A percentile compares a stretch with the other conserved stretches of the same genome.
phyloP scores from a whole-genome alignment of 164 flowering plant genomes.

The Cinnamomum micranthum region DNA sequence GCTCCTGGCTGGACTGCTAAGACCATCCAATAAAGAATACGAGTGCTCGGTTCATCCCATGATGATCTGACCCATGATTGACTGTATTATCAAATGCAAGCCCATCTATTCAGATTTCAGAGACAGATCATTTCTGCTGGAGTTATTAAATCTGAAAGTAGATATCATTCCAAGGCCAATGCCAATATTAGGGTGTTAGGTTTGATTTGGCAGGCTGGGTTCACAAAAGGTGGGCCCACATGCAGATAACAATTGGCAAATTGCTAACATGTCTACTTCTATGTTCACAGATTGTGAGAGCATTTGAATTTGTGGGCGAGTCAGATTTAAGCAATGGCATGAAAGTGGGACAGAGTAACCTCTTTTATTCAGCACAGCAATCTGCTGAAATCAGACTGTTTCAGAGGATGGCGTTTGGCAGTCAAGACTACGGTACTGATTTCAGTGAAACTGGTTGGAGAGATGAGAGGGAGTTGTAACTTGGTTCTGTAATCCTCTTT shows the following conservation, averaged over 20 bases:
- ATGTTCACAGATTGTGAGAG: conserved; percentile 66
- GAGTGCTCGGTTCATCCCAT: too few species aligned
- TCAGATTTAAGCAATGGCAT: conserved; percentile 73
- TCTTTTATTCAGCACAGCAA: conserved; percentile 55
- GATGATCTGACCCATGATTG: too few species aligned
- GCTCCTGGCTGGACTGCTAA: too few species aligned
- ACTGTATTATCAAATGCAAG: neutral
- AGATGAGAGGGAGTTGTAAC: conserved; percentile 8
- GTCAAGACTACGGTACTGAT: conserved; percentile 57
- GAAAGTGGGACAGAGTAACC: conserved; percentile 70
- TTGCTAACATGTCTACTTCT: neutral
- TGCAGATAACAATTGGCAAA: too few species aligned
- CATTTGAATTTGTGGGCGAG: conserved; percentile 43
- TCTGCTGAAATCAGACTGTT: conserved; percentile 77
- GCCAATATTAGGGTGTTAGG: neutral
- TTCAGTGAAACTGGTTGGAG: conserved; percentile 37
- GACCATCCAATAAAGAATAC: too few species aligned
- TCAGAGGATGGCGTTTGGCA: conserved; percentile 83
- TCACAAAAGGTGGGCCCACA: neutral
- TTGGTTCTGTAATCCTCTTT: neutral
- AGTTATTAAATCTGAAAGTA: neutral
- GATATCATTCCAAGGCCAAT: neutral
- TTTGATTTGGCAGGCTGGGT: neutral
- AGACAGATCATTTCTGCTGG: neutral
- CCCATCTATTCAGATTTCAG: neutral